Conservation (phyloP, 257 asterid species). For the Orobanche coerulescens region DNA sequence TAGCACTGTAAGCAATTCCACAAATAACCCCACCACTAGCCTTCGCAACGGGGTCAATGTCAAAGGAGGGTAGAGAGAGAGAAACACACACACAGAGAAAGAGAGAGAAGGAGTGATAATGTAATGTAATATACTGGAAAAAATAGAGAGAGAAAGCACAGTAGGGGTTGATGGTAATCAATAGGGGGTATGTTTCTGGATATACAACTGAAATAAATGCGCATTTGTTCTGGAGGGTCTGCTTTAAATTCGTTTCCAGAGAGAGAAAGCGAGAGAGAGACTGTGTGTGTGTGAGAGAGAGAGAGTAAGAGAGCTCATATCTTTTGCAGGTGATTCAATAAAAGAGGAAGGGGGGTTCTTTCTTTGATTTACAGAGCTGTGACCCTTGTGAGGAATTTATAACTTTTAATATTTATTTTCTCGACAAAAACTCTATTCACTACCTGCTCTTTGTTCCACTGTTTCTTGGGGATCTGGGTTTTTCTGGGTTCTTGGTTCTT, state of each 20-base stretch:
- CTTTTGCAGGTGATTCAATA: constrained; percentile 32
- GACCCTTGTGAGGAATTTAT: constrained; percentile 20
- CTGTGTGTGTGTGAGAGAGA: constrained; percentile 16
- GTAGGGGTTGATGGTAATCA: constrained; percentile 40
- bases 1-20: constrained; percentile 18
- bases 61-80: constrained; percentile 23
- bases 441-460: constrained; percentile 17
- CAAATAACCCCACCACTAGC: constrained; percentile 21
- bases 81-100: not conserved
- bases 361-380: constrained; percentile 24
- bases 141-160: constrained; percentile 20
- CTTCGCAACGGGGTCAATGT: constrained; percentile 35
- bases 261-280: constrained; percentile 24
- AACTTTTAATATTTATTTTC: not conserved
- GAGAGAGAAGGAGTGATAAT: constrained; percentile 29
- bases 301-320: constrained; percentile 15
- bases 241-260: constrained; percentile 37
- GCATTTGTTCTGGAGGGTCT: constrained; percentile 55
- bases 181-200: constrained; percentile 37
- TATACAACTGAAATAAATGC: constrained; percentile 58
- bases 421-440: constrained; percentile 6
- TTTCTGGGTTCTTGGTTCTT: constrained; percentile 12
- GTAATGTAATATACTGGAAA: not conserved
- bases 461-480: constrained; percentile 49
- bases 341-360: constrained; percentile 24